These are phyloP conservation scores for Kazachstania sp. DNA, from an alignment of 1,139 yeast species.

Conservation along the genomic window DNA sequence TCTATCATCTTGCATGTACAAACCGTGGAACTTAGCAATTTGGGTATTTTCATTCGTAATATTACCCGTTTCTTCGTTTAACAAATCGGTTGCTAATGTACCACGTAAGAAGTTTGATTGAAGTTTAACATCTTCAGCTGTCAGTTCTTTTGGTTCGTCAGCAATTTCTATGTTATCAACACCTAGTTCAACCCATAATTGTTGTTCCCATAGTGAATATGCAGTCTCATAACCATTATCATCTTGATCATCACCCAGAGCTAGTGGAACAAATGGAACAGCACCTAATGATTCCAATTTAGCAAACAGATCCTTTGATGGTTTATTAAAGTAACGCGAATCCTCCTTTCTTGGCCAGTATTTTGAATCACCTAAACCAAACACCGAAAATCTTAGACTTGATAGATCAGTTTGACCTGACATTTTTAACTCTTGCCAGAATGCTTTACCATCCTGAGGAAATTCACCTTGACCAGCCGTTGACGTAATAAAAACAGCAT, in stretches of 20 bases:
- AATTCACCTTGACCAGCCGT: constrained; percentile 98
- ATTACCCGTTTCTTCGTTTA: constrained; percentile 81
- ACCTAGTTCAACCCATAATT: constrained; percentile 80
- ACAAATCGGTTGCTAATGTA: constrained; percentile 79
- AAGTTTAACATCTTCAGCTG: constrained; percentile 91
- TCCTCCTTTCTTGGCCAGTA: constrained; percentile 98
- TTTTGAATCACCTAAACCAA: constrained; percentile 88
- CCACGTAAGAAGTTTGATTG: constrained; percentile 85
- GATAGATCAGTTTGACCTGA: constrained; percentile 68
- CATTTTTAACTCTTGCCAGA: constrained; percentile 77
- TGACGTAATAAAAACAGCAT: constrained; percentile 72
- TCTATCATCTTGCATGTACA: constrained; percentile 97
- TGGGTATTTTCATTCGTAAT: constrained; percentile 87
- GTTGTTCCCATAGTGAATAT: constrained; percentile 76
- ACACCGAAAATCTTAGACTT: constrained; percentile 60
- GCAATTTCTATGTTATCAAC: constrained; percentile 75
- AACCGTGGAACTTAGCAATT: constrained; percentile 94
- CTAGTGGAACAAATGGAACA: constrained; percentile 60
- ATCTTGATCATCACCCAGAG: constrained; percentile 94
- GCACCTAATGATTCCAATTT: constrained; percentile 67
- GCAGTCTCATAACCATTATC: constrained; percentile 93
- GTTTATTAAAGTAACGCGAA: constrained; percentile 86
- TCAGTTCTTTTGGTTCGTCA: constrained; percentile 91
- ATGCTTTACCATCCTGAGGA: constrained; percentile 86
- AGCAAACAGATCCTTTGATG: constrained; percentile 64